These are phyloP conservation scores for Sarcodon sp. DNA, from an alignment of 768 basidiomycete species.

Conservation along the genomic window DNA sequence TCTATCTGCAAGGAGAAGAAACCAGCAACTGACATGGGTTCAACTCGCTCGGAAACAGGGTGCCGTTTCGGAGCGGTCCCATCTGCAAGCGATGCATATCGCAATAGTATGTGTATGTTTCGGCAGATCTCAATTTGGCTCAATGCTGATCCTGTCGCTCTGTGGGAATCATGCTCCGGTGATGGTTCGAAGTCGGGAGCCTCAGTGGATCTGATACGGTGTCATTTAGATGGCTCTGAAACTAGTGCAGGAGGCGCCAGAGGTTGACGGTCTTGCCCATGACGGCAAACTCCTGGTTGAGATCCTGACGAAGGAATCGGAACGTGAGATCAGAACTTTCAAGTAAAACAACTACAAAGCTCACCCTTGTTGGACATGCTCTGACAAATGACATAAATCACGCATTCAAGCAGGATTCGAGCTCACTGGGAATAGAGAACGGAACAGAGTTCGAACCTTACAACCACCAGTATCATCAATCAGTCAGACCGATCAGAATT, in stretches of 20 bases:
- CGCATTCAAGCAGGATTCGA: slow-evolving; percentile 58
- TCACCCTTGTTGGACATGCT: slow-evolving; percentile 36
- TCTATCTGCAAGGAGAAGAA: no score
- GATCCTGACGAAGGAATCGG: not conserved
- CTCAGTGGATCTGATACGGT: not conserved
- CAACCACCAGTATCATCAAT: not conserved
- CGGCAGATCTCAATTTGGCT: no score
- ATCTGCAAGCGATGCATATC: no score
- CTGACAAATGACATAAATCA: slow-evolving; percentile 54
- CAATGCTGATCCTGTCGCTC: no score
- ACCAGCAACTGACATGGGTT: no score
- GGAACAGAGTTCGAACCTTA: slow-evolving; percentile 66
- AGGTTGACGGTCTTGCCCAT: not conserved
- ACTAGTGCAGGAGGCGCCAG: not conserved
- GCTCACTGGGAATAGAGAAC: slow-evolving; percentile 56
- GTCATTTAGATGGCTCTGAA: no score
- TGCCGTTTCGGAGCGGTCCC: no score
- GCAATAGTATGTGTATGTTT: no score
- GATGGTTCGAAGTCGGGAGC: not conserved
- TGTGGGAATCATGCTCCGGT: slow-evolving; percentile 22
- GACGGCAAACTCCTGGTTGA: not conserved
- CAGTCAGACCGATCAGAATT: not conserved
- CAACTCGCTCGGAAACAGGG: no score
- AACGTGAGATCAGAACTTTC: not conserved
- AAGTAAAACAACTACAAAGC: slow-evolving; percentile 9